Base-by-base conservation (phyloP, 805 yeast genomes). In the Yarrowia porcina region DNA sequence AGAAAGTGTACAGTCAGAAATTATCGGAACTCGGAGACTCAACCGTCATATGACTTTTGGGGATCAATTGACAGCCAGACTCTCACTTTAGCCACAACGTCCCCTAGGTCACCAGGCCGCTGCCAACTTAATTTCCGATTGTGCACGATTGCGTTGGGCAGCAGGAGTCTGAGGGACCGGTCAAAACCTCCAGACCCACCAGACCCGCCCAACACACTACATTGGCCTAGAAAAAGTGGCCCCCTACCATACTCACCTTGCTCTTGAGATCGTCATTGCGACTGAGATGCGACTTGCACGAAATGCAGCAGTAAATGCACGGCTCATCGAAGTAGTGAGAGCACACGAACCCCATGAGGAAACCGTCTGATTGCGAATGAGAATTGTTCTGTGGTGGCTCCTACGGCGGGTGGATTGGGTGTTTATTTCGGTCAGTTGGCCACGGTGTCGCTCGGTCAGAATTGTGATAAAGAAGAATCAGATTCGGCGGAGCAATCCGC, bases 341-440 rank as follows among this genome's bases (percentile, higher is more conserved):
- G 67, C 77, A 79, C 44, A 77, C 74, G 39, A 81, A 72, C n/a
- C 84, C 84, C 84, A 81, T 81, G 59, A 8, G 25, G 30, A 25
- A 10, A 20, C n/a, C n/a, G n/a, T n/a, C n/a, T n/a, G 17, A 21
- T 39, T 39, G 44, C 9, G 27, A 7, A 18, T 18, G 8, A 32
- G 27, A 35, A 17, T 44, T 2, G 50, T 42, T 18, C 25, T 44
- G 13, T 27, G n/a, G 45, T 27, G 28, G 45, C 27, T 36, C 39
- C 39, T 20, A 7, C 44, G 17, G 44, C 9, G 13, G 17, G 42
- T 15, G 13, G 12, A 4, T 11, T 13, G 25, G 7, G 50, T 27
- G 35, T 33, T 28, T 10, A 32, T 41, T 11, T 25, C 21, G 15
- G 21, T n/a, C n/a, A n/a, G n/a, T n/a, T n/a, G n/a, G n/a, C n/a